Base-by-base conservation (phyloP, 768 basidiomycete species). In the Mycena alexandri region DNA sequence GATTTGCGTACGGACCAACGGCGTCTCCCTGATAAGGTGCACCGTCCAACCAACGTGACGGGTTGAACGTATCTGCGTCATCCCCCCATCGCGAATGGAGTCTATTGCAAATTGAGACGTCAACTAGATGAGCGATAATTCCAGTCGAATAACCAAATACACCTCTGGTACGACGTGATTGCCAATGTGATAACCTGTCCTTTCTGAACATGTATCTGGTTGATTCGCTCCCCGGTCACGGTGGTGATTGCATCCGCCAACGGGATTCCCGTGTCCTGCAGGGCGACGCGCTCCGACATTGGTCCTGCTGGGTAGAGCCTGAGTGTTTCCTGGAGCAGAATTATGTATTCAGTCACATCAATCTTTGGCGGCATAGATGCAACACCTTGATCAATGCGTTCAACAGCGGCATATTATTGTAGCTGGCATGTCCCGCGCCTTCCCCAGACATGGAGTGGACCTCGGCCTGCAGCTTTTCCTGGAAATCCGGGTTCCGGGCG, bases 361-460 rank as follows among this genome's bases (percentile, higher is more conserved):
- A n/a, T n/a, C n/a, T n/a, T n/a, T n/a, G n/a, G n/a, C n/a, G n/a
- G n/a, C n/a, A n/a, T n/a, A n/a, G n/a, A n/a, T n/a, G n/a, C n/a
- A 22, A 17, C 17, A 68, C 71, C 59, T 72, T 72, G 61, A 72
- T 63, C 33, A 69, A 68, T 1, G 71, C 71, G 46, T 69, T 72
- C 24, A 72, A 38, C 5, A 65, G 53, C 5, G 67, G 56, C 46
- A 72, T 59, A 24, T 22, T 42, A 22, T 63, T 65, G 17, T 57
- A 61, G 46, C 36, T 16, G 24, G 44, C 12, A 12, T 36, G 12
- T n/a, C n/a, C n/a, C n/a, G n/a, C n/a, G n/a, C n/a, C n/a, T n/a
- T n/a, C n/a, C n/a, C n/a, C n/a, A n/a, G n/a, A n/a, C n/a, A n/a
- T n/a, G n/a, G n/a, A n/a, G n/a, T n/a, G n/a, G n/a, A 69, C 64